Base-by-base conservation (phyloP, 2,329 filamentous ascomycete species). In the Venturia carpophila region DNA sequence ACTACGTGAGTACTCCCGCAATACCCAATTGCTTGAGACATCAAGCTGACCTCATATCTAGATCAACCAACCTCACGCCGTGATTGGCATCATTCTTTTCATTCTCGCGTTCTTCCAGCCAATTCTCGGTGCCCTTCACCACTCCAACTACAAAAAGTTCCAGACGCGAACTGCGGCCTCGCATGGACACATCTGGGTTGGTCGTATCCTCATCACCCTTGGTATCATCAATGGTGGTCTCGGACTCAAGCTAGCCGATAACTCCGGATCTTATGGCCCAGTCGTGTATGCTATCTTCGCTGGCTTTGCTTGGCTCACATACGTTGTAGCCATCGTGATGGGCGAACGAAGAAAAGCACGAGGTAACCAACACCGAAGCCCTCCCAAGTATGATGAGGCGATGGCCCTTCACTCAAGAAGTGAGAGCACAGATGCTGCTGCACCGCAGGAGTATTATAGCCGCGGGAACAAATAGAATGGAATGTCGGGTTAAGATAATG, bases 181-280 rank as follows among this genome's bases (percentile, higher is more conserved):
- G 0, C 77, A 81, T 67, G 73, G 72, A 3, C 83, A 86, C 68
- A 75, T 84, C 60, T 85, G 83, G 83, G 69, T 83, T 34, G 83
- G 83, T 21, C 77, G 83, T 5, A 68, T 75, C 37, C 74, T 79
- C 27, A 78, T 85, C 15, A 74, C 78, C 0, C 72, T 84, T 0
- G 83, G 80, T 3, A 80, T 84, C 65, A 75, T 85, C 70, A 85
- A 84, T 69, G 83, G 81, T n/a, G 83, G 82, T 0, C 71, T 85
- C 0, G 83, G 83, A 0, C 77, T 84, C 45, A 72, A 74, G 66
- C 73, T 83, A 21, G 79, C 80, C 2, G 74, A 77, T 27, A 73
- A 76, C 42, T 77, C 74, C 30, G 30, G 30, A 58, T 70, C 68
- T 5, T 69, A 72, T 27, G 73, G 73, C n/a, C 72, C 77, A 7